These are phyloP conservation scores for Starmerella riodocensis DNA, from an alignment of 805 yeast species.

Conservation along the genomic window DNA sequence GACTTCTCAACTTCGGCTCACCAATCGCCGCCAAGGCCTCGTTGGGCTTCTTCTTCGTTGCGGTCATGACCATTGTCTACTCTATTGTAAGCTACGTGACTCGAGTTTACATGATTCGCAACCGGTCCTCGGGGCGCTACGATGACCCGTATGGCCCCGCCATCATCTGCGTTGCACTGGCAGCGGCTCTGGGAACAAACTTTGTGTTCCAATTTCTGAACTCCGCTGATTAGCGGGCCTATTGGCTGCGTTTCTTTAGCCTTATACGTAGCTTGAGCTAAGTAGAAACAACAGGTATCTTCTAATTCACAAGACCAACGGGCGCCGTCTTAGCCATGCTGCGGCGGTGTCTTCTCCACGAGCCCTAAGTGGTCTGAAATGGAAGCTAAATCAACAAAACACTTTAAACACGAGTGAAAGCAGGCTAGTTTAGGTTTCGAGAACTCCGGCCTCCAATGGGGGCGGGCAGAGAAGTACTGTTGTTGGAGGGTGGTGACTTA, in stretches of 20 bases:
- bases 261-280: too few relatives aligned
- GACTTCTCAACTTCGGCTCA: conserved; percentile 75
- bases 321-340: too few relatives aligned
- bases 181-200: conserved; percentile 45
- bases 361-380: too few relatives aligned
- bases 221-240: background rate
- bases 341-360: too few relatives aligned
- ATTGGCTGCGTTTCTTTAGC: too few relatives aligned
- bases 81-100: conserved; percentile 62
- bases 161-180: conserved; percentile 60
- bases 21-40: conserved; percentile 64
- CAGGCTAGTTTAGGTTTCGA: too few relatives aligned
- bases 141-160: conserved; percentile 84
- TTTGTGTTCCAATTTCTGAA: conserved; percentile 26
- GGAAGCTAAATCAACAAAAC: too few relatives aligned
- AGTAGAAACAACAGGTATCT: too few relatives aligned
- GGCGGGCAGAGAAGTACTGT: too few relatives aligned
- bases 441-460: too few relatives aligned
- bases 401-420: too few relatives aligned
- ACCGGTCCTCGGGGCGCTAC: conserved; percentile 68
- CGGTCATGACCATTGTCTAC: conserved; percentile 59
- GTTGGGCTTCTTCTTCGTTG: conserved; percentile 71
- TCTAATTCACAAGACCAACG: too few relatives aligned
- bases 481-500: background rate
- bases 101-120: conserved; percentile 73